These are phyloP conservation scores for Thraustotheca clavata DNA, from an alignment of 352 stramenopile genomes.

Conservation along the genomic window DNA sequence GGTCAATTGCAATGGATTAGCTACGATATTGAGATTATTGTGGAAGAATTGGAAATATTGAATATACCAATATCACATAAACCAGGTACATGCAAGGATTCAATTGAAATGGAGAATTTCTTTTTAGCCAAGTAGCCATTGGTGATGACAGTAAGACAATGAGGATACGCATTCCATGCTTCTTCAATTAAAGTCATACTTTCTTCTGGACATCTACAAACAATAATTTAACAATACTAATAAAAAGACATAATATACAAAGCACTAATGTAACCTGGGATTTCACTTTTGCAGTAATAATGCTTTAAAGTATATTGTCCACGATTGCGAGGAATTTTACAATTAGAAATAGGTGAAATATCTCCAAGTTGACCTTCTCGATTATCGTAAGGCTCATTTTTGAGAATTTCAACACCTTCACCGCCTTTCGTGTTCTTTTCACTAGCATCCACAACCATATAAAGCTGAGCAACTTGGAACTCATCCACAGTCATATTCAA, in stretches of 20 bases:
- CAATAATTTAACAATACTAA: neutral
- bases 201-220: slow-evolving; percentile 61
- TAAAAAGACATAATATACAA: slow-evolving; percentile 37
- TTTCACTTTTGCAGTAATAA: slow-evolving; percentile 82
- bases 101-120: slow-evolving; percentile 84
- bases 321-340: slow-evolving; percentile 61
- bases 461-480: slow-evolving; percentile 80
- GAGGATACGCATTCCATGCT: slow-evolving; percentile 81
- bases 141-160: slow-evolving; percentile 79
- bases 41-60: neutral
- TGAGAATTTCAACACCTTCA: slow-evolving; percentile 80
- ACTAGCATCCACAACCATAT: slow-evolving; percentile 81
- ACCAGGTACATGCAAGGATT: slow-evolving; percentile 65
- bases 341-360: slow-evolving; percentile 65
- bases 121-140: slow-evolving; percentile 80
- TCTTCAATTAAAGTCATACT: slow-evolving; percentile 82
- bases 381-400: slow-evolving; percentile 84
- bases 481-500: slow-evolving; percentile 82
- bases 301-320: slow-evolving; percentile 85
- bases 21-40: slow-evolving; percentile 10
- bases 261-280: slow-evolving; percentile 66
- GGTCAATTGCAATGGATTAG: slow-evolving; percentile 60
- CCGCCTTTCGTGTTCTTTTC: slow-evolving; percentile 78
- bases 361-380: slow-evolving; percentile 55
- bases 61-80: slow-evolving; percentile 32